phyloP scores from a whole-genome alignment of 2,329 filamentous ascomycete species.

The Penicillium sclerotiorum region DNA sequence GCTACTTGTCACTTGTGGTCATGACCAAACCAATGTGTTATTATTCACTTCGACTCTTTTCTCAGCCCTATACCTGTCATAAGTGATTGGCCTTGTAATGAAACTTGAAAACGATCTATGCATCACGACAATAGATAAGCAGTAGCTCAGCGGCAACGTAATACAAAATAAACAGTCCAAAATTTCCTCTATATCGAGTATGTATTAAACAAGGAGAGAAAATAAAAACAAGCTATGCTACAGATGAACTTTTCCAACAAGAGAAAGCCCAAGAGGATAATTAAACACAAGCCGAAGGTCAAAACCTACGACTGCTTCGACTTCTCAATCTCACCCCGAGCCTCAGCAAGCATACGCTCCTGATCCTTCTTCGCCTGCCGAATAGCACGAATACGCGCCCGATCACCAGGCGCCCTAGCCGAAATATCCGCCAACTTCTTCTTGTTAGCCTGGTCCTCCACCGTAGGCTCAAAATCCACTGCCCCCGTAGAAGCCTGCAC shows the following conservation, averaged over 20 bases:
- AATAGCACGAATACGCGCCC: conserved; percentile 39
- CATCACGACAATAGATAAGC: too few relatives aligned
- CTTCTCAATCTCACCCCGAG: conserved; percentile 48
- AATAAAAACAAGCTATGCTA: conserved; percentile 30
- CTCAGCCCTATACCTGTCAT: conserved; percentile 13
- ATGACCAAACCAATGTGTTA: conserved; percentile 1
- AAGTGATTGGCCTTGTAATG: conserved; percentile 1
- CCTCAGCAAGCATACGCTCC: conserved; percentile 48
- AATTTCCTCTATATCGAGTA: conserved; percentile 16
- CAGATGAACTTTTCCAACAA: conserved; percentile 14
- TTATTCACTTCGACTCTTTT: neutral
- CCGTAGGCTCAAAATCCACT: conserved; percentile 35
- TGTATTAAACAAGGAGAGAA: conserved; percentile 20
- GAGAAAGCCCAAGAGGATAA: neutral
- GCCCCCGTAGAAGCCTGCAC: conserved; percentile 46
- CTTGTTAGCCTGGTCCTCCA: conserved; percentile 40
- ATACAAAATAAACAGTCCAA: conserved; percentile 15
- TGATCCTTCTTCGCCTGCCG: conserved; percentile 50
- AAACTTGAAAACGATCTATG: conserved; percentile 4
- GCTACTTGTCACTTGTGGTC: neutral
- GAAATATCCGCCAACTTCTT: conserved; percentile 39
- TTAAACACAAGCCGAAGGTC: conserved; percentile 10
- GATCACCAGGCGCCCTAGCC: conserved; percentile 42
- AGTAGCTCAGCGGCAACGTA: neutral
- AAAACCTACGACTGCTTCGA: conserved; percentile 40